These are phyloP conservation scores for Pseudopyrenochaeta lycopersici DNA, from an alignment of 2,329 filamentous ascomycete genomes.

Conservation along the genomic window DNA sequence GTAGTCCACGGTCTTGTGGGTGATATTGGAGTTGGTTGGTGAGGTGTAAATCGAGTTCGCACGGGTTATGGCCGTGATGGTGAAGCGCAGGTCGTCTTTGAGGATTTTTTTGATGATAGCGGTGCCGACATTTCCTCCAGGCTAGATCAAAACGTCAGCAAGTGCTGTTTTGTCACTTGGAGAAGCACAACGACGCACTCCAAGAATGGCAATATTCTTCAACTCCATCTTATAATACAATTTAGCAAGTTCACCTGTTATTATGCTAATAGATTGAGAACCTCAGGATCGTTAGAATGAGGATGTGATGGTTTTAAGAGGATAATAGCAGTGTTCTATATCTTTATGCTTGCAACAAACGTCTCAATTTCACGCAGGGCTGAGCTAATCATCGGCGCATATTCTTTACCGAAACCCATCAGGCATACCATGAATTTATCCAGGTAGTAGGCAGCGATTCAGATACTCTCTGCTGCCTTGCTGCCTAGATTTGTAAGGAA, in stretches of 20 bases:
- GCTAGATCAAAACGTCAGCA: slow-evolving; percentile 23
- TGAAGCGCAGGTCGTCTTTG: slow-evolving; percentile 25
- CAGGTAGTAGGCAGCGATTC: not conserved
- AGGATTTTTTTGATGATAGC: slow-evolving; percentile 41
- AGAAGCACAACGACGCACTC: slow-evolving; percentile 26
- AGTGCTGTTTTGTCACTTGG: too few relatives aligned
- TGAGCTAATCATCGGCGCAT: not conserved
- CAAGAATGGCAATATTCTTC: slow-evolving; percentile 47
- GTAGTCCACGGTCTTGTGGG: slow-evolving; percentile 34
- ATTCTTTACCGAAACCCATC: not conserved
- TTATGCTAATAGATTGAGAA: too few relatives aligned
- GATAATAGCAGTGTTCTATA: too few relatives aligned
- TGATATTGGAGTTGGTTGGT: slow-evolving; percentile 24
- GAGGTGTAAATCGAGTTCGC: slow-evolving; percentile 26
- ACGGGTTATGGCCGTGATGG: slow-evolving; percentile 43
- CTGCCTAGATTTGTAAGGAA: not conserved
- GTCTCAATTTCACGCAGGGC: too few relatives aligned
- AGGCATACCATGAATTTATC: not conserved
- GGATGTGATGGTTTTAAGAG: too few relatives aligned
- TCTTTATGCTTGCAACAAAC: too few relatives aligned
- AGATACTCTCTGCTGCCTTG: slow-evolving; percentile 1
- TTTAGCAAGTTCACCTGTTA: not conserved
- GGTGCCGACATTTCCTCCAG: slow-evolving; percentile 44
- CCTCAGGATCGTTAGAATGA: not conserved
- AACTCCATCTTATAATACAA: slow-evolving; percentile 34